Evolutionary conservation across 768 basidiomycete genomes (phyloP).

Genomic region (Auricularia sp.): DNA sequence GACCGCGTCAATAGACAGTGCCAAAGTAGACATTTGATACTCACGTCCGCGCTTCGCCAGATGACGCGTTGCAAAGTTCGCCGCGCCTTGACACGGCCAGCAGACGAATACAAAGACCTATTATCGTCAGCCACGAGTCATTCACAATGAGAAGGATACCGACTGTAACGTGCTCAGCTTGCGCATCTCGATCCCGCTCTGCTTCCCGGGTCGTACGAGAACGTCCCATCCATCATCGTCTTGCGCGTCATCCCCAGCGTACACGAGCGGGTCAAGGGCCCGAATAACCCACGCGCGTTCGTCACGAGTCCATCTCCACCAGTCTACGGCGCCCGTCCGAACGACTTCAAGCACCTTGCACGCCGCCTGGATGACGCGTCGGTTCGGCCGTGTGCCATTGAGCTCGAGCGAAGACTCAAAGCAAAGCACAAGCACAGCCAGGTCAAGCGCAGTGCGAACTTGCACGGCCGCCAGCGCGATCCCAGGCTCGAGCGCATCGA

Average conservation of each 20-base stretch:
- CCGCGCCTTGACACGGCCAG: conserved; percentile 14
- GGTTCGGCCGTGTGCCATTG: conserved; percentile 54
- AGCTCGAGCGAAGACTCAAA: conserved; percentile 58
- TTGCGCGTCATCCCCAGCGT: conserved; percentile 22
- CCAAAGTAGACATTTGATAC: conserved; percentile 12
- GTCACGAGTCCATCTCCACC: conserved; percentile 37
- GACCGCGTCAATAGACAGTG: background rate
- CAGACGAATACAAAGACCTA: background rate
- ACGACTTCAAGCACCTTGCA: conserved; percentile 38
- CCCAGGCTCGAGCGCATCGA: conserved; percentile 34
- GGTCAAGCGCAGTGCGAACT: conserved; percentile 58
- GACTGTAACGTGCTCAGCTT: conserved; percentile 29
- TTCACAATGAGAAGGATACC: background rate
- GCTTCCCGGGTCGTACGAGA: conserved; percentile 34
- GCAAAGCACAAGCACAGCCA: conserved; percentile 50
- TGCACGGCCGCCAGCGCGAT: conserved; percentile 38
- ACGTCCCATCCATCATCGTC: conserved; percentile 30
- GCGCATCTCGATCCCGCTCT: conserved; percentile 55
- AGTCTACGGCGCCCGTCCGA: background rate
- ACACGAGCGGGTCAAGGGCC: conserved; percentile 55
- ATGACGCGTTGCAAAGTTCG: conserved; percentile 42
- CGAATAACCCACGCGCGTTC: conserved; percentile 59
- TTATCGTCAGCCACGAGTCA: background rate
- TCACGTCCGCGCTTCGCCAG: conserved; percentile 62
- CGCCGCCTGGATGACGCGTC: conserved; percentile 52